Evolutionary conservation across 495 filamentous ascomycete genomes (phyloP), one percentile per base, ranked within the genome.

Genomic region (Podospora comata): DNA sequence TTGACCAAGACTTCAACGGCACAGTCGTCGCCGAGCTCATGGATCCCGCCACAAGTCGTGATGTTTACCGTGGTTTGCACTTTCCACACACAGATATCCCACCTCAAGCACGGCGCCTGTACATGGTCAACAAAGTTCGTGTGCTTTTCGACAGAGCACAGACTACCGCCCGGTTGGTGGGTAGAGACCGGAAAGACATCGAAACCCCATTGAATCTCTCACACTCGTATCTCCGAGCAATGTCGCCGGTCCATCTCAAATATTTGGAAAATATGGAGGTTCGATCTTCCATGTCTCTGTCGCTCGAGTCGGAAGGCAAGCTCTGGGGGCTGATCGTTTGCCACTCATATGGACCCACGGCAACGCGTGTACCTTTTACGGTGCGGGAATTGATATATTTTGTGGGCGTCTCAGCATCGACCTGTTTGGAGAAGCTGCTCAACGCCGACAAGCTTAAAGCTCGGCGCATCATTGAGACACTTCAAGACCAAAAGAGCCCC

Each of bases 281-380:
- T 1, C 85, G 90, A 27, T 87, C 90, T 0, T 92, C 90, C 61
- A 95, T 95, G 91, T 94, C 92, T 7, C 92, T 95, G 71, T 93
- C 91, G n/a, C 88, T 94, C 67, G 91, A 89, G 66, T 86, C 85
- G 0, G 90, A 91, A 69, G 81, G 84, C 58, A 87, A 92, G 66
- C 82, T 94, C 0, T 95, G 92, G 92, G 92, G 92, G 0, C 79
- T 95, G 44, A 91, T 95, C 54, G 85, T 90, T 1, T 95, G 90
- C 65, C 92, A 96, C 72, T 84, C 86, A 0, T 93, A 94, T 71
- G 90, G 86, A 9, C 72, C 82, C 0, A 80, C 83, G 11, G 90
- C 90, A 4, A 93, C 91, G 85, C 83, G 91, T 48, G 91, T 95
- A 0, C 88, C 89, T 0, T 95, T 95, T 71, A 90, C 91, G 0